Percentiles rank a stretch among this genome's conserved stretches.
These are phyloP conservation scores for Histomonas meleagridis DNA, from an alignment of 208 protist species.

Conservation along the genomic window DNA sequence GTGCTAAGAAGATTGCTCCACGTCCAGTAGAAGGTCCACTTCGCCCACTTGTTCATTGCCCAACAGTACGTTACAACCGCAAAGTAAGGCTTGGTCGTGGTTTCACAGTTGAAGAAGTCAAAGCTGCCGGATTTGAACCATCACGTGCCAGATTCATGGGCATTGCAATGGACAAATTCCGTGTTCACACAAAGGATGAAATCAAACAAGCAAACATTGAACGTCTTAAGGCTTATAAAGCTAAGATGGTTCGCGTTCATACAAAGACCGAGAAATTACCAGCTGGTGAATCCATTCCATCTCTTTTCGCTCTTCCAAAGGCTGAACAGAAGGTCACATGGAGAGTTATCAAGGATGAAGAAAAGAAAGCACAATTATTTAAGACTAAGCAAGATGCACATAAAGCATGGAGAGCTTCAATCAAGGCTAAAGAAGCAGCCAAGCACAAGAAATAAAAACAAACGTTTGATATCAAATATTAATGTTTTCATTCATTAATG, in stretches of 20 bases:
- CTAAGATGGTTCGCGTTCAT: neutral
- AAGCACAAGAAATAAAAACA: slow-evolving; percentile 34
- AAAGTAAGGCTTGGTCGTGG: slow-evolving; percentile 56
- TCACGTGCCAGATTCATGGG: neutral
- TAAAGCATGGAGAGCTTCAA: neutral
- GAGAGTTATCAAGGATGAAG: neutral
- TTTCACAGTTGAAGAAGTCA: slow-evolving; percentile 59
- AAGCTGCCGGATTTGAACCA: slow-evolving; percentile 40
- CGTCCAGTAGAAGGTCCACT: slow-evolving; percentile 56
- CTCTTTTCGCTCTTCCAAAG: neutral
- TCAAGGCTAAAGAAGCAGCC: neutral
- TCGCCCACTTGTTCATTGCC: slow-evolving; percentile 57
- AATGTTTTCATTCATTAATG: no score
- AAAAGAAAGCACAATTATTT: neutral
- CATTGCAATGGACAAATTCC: neutral
- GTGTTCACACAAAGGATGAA: neutral
- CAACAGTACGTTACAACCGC: slow-evolving; percentile 58
- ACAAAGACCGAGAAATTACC: neutral
- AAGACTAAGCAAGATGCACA: neutral
- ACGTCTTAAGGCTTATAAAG: neutral
- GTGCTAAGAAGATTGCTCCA: slow-evolving; percentile 54
- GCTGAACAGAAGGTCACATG: neutral
- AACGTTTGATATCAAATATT: no score
- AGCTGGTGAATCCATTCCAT: neutral
- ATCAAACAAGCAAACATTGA: neutral